These are phyloP conservation scores for Mucor lusitanicus DNA, from an alignment of 371 early-diverging fungal genomes.

Conservation along the genomic window DNA sequence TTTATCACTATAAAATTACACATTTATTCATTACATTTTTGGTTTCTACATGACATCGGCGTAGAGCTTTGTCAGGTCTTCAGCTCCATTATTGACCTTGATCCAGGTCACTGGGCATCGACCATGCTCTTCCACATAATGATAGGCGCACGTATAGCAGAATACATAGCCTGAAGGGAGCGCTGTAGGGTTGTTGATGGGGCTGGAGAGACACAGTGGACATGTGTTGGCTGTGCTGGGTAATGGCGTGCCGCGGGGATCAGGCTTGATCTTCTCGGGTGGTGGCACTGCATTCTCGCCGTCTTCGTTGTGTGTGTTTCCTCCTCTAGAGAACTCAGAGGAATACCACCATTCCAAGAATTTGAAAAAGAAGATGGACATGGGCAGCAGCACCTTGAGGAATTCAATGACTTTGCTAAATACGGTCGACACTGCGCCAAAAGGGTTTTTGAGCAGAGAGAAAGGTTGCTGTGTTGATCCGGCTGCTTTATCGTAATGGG, in stretches of 20 bases:
- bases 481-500: conserved; percentile 39
- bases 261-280: conserved; percentile 69
- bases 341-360: conserved; percentile 96
- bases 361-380: conserved; percentile 90
- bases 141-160: conserved; percentile 81
- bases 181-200: conserved; percentile 85
- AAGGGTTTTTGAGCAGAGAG: conserved; percentile 25
- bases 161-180: conserved; percentile 82
- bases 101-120: conserved; percentile 77
- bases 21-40: not conserved
- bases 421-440: conserved; percentile 24
- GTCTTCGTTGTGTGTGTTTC: conserved; percentile 35
- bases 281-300: conserved; percentile 52
- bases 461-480: conserved; percentile 7
- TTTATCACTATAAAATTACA: not conserved
- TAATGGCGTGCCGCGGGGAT: conserved; percentile 74
- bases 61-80: conserved; percentile 64
- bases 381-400: conserved; percentile 77
- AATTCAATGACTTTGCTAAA: conserved; percentile 67
- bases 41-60: conserved; percentile 39
- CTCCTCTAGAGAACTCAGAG: conserved; percentile 64
- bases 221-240: conserved; percentile 76
- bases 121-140: conserved; percentile 64
- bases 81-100: conserved; percentile 34
- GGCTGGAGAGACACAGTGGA: conserved; percentile 70